Percentiles rank a stretch among this genome's conserved stretches.
Conservation (phyloP, 1,284 basidiomycete genomes). For the Apiotrichum gamsii region DNA sequence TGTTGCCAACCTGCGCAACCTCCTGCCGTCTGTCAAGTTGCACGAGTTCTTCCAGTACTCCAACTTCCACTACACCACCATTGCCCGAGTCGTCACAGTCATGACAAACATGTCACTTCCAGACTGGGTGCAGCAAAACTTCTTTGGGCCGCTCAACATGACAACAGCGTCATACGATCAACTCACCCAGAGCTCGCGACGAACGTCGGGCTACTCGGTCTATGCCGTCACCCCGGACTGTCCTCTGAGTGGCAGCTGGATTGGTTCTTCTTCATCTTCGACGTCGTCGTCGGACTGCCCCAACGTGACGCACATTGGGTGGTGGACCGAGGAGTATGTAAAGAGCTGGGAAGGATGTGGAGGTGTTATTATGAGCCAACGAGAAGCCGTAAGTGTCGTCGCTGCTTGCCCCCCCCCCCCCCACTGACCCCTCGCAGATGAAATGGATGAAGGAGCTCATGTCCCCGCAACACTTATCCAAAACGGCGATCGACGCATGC, state of each 20-base stretch:
- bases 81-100: conserved; percentile 24
- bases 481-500: too few relatives aligned
- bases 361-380: conserved; percentile 24
- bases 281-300: too few relatives aligned
- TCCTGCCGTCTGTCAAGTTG: conserved; percentile 27
- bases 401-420: too few relatives aligned
- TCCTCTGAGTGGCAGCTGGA: conserved; percentile 5
- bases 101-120: conserved; percentile 23
- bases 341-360: conserved; percentile 23
- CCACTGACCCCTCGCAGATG: not conserved
- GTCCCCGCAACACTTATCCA: too few relatives aligned
- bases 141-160: conserved; percentile 37
- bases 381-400: conserved; percentile 20
- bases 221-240: conserved; percentile 4
- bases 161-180: conserved; percentile 22
- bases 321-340: conserved; percentile 20
- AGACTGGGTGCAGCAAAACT: conserved; percentile 23
- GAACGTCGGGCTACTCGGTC: conserved; percentile 17
- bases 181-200: conserved; percentile 8
- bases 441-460: conserved; percentile 34
- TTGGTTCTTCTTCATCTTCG: too few relatives aligned
- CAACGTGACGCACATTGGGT: conserved; percentile 17
- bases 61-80: conserved; percentile 29
- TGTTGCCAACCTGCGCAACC: conserved; percentile 22
- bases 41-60: conserved; percentile 35